A percentile compares a stretch with the other conserved stretches of the same genome.
phyloP scores from a whole-genome alignment of 2,329 filamentous ascomycete genomes.

The Neofusicoccum ribis region DNA sequence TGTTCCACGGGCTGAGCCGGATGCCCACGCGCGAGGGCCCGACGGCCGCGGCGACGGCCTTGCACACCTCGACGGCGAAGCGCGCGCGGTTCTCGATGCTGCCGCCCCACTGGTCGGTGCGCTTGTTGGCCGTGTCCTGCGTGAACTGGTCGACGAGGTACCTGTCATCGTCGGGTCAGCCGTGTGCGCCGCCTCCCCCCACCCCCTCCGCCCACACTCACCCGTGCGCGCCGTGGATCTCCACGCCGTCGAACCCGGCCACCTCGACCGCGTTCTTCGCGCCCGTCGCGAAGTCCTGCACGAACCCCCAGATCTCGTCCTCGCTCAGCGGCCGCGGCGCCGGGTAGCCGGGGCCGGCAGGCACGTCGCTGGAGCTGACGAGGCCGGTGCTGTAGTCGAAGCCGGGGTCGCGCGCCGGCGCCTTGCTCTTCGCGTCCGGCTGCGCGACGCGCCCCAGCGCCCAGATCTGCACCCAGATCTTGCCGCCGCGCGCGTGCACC shows the following conservation, averaged over 20 bases:
- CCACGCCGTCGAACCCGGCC: conserved; percentile 64
- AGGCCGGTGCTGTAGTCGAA: conserved; percentile 26
- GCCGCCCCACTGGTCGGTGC: conserved; percentile 52
- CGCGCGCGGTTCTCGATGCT: conserved; percentile 53
- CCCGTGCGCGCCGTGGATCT: conserved; percentile 59
- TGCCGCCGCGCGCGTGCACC: conserved; percentile 62
- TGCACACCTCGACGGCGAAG: conserved; percentile 55
- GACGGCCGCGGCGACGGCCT: conserved; percentile 51
- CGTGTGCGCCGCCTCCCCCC: background rate
- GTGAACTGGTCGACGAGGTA: conserved; percentile 69
- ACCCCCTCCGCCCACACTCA: background rate
- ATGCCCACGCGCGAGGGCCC: conserved; percentile 57
- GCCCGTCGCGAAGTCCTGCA: conserved; percentile 42
- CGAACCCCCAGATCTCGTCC: conserved; percentile 40
- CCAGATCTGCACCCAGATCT: conserved; percentile 65
- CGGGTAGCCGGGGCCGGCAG: background rate
- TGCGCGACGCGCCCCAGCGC: conserved; percentile 58
- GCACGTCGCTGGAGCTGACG: conserved; percentile 33
- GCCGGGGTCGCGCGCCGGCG: conserved; percentile 28
- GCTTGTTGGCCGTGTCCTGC: conserved; percentile 57
- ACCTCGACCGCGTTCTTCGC: conserved; percentile 46
- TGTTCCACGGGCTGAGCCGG: conserved; percentile 60
- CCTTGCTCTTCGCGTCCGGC: conserved; percentile 32
- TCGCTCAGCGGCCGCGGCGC: conserved; percentile 38
- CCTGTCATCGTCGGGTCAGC: conserved; percentile 37